Conservation (phyloP, 2,329 filamentous ascomycete species). For the Fusarium fujikuroi region DNA sequence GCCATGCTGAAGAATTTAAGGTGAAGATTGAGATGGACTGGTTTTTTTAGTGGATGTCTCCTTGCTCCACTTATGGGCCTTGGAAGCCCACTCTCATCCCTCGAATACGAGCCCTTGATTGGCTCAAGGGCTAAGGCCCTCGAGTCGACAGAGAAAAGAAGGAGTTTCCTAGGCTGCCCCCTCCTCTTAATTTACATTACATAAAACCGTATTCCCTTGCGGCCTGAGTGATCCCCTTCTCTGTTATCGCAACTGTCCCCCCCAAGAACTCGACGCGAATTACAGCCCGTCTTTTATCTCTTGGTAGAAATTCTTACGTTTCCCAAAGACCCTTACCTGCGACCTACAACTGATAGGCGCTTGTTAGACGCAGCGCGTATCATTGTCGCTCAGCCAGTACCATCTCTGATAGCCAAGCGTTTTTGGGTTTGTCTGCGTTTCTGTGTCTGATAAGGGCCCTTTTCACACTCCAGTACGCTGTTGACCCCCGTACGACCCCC, state of each 20-base stretch:
- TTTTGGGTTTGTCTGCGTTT: slow-evolving; percentile 13
- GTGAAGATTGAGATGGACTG: slow-evolving; percentile 35
- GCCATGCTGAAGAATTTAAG: slow-evolving; percentile 27
- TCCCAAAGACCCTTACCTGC: slow-evolving; percentile 38
- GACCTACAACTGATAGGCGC: slow-evolving; percentile 45
- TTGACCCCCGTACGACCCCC: slow-evolving; percentile 46
- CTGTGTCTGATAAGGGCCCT: slow-evolving; percentile 24
- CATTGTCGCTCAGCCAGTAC: slow-evolving; percentile 25
- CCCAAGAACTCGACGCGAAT: slow-evolving; percentile 44
- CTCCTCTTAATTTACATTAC: slow-evolving; percentile 52
- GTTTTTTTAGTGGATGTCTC: slow-evolving; percentile 40
- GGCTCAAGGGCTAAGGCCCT: slow-evolving; percentile 34
- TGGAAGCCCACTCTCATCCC: slow-evolving; percentile 9
- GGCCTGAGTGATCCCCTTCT: slow-evolving; percentile 47
- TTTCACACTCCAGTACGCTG: slow-evolving; percentile 26
- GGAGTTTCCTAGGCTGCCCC: slow-evolving; percentile 40
- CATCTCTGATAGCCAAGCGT: slow-evolving; percentile 35
- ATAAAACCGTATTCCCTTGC: slow-evolving; percentile 49
- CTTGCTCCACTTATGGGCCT: slow-evolving; percentile 22
- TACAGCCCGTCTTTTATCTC: slow-evolving; percentile 48
- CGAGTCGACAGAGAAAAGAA: slow-evolving; percentile 35
- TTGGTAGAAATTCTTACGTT: slow-evolving; percentile 47
- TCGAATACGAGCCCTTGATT: slow-evolving; percentile 24
- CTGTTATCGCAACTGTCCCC: slow-evolving; percentile 47
- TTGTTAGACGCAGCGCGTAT: slow-evolving; percentile 41